Percentiles rank a stretch among this genome's conserved stretches.
These are phyloP conservation scores for Leccinum pallidistipes DNA, from an alignment of 1,284 basidiomycete species.

Conservation along the genomic window DNA sequence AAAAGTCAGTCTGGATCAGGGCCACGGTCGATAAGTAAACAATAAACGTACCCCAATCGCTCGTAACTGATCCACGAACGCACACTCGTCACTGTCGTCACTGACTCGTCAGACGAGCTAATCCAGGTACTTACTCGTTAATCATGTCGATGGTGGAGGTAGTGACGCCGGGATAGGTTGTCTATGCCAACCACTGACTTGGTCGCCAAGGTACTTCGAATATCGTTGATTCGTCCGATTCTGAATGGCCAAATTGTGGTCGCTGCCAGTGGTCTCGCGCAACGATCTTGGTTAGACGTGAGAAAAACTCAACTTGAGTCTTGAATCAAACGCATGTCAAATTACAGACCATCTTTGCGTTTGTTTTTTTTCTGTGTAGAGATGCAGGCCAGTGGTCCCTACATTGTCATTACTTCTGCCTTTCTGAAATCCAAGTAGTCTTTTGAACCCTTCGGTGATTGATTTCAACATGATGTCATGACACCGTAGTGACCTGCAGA, in stretches of 20 bases:
- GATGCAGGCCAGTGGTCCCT: constrained; percentile 36
- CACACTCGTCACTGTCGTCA: constrained; percentile 39
- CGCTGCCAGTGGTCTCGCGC: too few species aligned
- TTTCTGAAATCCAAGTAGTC: constrained; percentile 1
- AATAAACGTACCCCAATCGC: constrained; percentile 59
- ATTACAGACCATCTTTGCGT: constrained; percentile 42
- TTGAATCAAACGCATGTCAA: constrained; percentile 49
- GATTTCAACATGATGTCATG: constrained; percentile 20
- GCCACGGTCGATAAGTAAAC: not conserved
- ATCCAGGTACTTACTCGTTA: not conserved
- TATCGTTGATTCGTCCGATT: too few species aligned
- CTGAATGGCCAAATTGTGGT: too few species aligned
- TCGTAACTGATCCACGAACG: constrained; percentile 61
- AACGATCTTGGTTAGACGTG: too few species aligned
- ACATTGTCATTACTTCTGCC: constrained; percentile 13
- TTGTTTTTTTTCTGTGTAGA: constrained; percentile 9
- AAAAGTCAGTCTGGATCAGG: not conserved
- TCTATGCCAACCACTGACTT: not conserved
- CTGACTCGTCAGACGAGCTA: constrained; percentile 41
- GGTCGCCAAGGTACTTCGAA: too few species aligned
- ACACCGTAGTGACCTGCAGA: constrained; percentile 6
- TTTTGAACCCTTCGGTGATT: not conserved
- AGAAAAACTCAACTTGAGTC: too few species aligned
- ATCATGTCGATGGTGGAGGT: constrained; percentile 1
- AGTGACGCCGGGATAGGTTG: constrained; percentile 1